A percentile compares a stretch with the other conserved stretches of the same genome.
phyloP scores from a whole-genome alignment of 208 protist genomes.

The Leishmania amazonensis region DNA sequence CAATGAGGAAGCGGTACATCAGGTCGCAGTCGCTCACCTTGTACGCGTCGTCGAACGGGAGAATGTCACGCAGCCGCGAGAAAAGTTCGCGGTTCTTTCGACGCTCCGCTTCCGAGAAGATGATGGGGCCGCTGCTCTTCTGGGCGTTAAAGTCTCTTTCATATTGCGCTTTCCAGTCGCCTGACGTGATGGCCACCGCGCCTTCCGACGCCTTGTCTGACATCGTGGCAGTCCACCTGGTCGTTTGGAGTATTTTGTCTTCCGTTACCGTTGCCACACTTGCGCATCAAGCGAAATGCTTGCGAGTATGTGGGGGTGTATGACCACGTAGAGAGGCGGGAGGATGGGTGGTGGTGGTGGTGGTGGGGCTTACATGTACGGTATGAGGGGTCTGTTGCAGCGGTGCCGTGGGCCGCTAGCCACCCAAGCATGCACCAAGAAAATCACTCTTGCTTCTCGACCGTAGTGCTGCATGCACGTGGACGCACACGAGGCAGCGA shows the following conservation, averaged over 20 bases:
- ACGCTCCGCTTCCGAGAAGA: conserved; percentile 54
- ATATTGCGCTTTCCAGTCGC: conserved; percentile 48
- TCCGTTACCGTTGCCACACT: not conserved
- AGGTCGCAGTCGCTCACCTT: conserved; percentile 83
- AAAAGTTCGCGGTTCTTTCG: conserved; percentile 63
- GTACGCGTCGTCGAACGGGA: conserved; percentile 70
- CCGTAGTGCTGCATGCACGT: not conserved
- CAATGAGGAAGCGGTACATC: conserved; percentile 85
- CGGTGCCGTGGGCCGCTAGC: not conserved
- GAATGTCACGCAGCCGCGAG: conserved; percentile 37
- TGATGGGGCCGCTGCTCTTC: conserved; percentile 39
- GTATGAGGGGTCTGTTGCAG: not conserved
- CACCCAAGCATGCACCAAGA: not conserved
- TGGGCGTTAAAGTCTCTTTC: conserved; percentile 39
- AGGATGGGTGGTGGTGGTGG: not conserved
- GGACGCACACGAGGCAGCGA: not conserved
- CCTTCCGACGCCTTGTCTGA: not conserved
- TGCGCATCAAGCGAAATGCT: not conserved
- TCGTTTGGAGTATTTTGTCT: not conserved
- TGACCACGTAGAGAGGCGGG: not conserved
- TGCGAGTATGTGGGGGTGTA: not conserved
- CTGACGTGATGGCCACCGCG: not conserved
- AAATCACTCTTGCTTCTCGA: not conserved
- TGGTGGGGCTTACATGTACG: not conserved
- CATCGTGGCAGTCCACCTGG: not conserved